Evolutionary conservation across 192 early-diverging fungal species (phyloP), one percentile per base, ranked within the genome.

Genomic region (Backusella parvicylindrica): DNA sequence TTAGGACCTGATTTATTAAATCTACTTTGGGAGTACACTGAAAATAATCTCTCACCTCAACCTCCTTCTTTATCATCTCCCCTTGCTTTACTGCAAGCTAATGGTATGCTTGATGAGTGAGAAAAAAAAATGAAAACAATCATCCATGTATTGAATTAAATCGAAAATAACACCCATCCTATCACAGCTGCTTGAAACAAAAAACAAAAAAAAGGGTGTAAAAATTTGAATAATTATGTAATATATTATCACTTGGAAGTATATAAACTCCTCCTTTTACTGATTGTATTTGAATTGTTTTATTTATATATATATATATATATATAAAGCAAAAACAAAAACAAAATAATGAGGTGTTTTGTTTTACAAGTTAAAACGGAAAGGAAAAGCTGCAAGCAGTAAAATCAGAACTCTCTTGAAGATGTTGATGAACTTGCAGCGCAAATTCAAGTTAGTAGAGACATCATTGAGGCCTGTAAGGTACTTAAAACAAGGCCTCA

Each of bases 11-110:
- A 68, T 16, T 41, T 78, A 31, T 36, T 78, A 23, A 56, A 50
- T 8, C 33, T 21, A 12, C 41, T 78, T 30, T 78, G 76, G 76
- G 41, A 78, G 13, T 78, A 68, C n/a, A 72, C 71, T 2, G 70
- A 78, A 43, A 65, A 64, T 7, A 73, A 64, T 4, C 28, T 35
- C 11, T 36, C 6, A 1, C 3, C 60, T 28, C 38, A 21, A 5
- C 18, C 28, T 8, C 31, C 63, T 40, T 12, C n/a, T 21, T 33
- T 31, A 0, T 40, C 64, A n/a, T 73, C 71, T 15, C 71, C 71
- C 26, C 41, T 33, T 28, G 35, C 37, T 3, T 35, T 64, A 31
- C 16, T 63, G 3, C 40, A 75, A 40, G 73, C 63, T 2, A 40
- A 75, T n/a, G 66, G 21, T 41, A 38, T 60, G 56, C 30, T 60